Evolutionary conservation across 2,329 filamentous ascomycete genomes (phyloP), one percentile per base, ranked within the genome.

Genomic region (Xylariaceae sp.): DNA sequence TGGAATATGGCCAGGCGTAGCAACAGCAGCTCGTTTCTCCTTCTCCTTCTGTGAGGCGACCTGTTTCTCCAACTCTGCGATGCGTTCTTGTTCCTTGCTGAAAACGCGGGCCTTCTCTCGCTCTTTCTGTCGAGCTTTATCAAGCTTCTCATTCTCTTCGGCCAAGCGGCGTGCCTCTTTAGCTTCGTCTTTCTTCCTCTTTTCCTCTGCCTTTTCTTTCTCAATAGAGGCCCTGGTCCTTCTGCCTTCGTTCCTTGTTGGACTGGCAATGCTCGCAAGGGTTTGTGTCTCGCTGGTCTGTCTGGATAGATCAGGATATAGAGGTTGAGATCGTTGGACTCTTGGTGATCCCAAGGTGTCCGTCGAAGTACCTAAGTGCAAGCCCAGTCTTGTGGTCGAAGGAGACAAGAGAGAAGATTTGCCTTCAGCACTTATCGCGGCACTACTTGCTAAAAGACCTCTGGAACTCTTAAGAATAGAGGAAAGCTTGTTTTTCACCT

Each of bases 401-500:
- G 82, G 77, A 4, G 81, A 83, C 17, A 82, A 62, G 6, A 83
- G 63, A 3, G 75, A 77, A 0, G 75, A 74, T 58, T 84, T 85
- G 7, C 79, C 78, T 57, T 85, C 82, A 0, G 81, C 81, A 58
- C 81, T 85, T 35, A 81, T 70, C 14, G 77, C 80, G 2, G 81
- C 82, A 58, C 82, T 92, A 58, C 87, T 95, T 15, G 86, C 89
- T 55, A 96, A 85, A 43, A 96, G 80, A 12, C 86, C 89, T 67
- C 88, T 92, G 4, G 91, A 94, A 48, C 86, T 88, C 69, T 90
- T 91, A 60, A 96, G 75, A 52, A 96, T 90, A 10, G 91, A 95
- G 42, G 92, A 95, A 42, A 97, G 76, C 66, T 90, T 95, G 63
- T 88, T 89, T 72, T 96, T 97, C 27, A 94, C 91, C 45, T 94